A percentile compares a stretch with the other conserved stretches of the same genome.
phyloP scores from a whole-genome alignment of 176 grass and related monocot genomes.

The Thalia dealbata region DNA sequence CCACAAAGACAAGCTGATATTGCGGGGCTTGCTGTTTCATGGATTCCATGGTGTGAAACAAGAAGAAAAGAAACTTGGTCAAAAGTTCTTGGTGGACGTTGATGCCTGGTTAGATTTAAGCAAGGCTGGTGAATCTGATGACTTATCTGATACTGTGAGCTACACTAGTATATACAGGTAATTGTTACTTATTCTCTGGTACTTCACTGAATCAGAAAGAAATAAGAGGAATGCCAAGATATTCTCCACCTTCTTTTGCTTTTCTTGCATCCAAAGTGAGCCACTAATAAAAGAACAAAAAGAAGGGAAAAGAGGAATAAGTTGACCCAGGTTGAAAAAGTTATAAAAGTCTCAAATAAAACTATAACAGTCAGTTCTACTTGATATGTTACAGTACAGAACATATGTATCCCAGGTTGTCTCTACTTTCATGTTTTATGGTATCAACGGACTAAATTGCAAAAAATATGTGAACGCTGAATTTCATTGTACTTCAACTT shows the following conservation, averaged over 20 bases:
- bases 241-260: neutral
- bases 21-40: constrained; percentile 74
- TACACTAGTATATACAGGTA: constrained; percentile 78
- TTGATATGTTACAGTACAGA: no score
- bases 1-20: constrained; percentile 48
- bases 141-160: constrained; percentile 57
- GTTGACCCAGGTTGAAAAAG: no score
- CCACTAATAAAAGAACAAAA: neutral
- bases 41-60: constrained; percentile 75
- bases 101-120: constrained; percentile 78
- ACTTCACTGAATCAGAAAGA: no score
- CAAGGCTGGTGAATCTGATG: constrained; percentile 50
- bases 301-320: neutral
- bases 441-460: no score
- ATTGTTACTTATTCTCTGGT: neutral
- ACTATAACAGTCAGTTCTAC: no score
- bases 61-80: constrained; percentile 66
- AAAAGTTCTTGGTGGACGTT: constrained; percentile 66
- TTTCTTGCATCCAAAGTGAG: neutral
- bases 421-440: no score
- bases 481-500: no score
- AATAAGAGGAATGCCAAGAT: neutral
- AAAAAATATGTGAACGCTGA: no score
- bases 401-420: no score
- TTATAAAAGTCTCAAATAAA: no score